A percentile compares a stretch with the other conserved stretches of the same genome.
Evolutionary conservation across 441 rosid species (phyloP).

Genomic region (Sinapis alba): DNA sequence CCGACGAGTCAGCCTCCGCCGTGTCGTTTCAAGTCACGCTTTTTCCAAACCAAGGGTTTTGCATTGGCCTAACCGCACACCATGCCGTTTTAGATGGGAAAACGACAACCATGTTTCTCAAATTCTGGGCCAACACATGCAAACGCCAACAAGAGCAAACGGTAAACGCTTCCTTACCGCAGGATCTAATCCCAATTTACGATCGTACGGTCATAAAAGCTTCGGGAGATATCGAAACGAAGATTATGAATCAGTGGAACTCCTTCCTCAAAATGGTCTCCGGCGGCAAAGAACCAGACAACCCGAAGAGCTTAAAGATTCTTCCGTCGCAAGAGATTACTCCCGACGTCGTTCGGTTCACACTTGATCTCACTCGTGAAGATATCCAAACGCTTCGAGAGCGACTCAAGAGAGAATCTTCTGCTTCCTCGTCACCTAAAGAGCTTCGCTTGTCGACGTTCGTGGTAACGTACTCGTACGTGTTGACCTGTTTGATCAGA

Average conservation of each 20-base stretch:
- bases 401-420: constrained; percentile 12
- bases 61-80: constrained; percentile 39
- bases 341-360: constrained; percentile 14
- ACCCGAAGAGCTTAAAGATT: constrained; percentile 21
- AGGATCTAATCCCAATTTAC: constrained; percentile 30
- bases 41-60: constrained; percentile 46
- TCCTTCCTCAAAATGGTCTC: neutral
- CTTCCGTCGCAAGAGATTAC: neutral
- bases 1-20: constrained; percentile 29
- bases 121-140: constrained; percentile 38
- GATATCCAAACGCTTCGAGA: constrained; percentile 37
- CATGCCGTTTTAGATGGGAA: constrained; percentile 43
- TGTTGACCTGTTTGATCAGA: constrained; percentile 24
- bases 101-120: constrained; percentile 36
- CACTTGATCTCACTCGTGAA: constrained; percentile 28
- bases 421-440: neutral
- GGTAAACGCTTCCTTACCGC: neutral
- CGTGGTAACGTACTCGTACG: constrained; percentile 40
- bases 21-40: constrained; percentile 44
- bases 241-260: constrained; percentile 4
- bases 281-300: constrained; percentile 3
- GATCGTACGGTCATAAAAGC: constrained; percentile 39
- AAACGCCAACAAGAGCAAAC: constrained; percentile 6
- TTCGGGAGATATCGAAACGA: neutral
- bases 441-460: constrained; percentile 42